A percentile compares a stretch with the other conserved stretches of the same genome.
Evolutionary conservation across 1,139 yeast species (phyloP).

Genomic region (Blastobotrys buckinghamii): DNA sequence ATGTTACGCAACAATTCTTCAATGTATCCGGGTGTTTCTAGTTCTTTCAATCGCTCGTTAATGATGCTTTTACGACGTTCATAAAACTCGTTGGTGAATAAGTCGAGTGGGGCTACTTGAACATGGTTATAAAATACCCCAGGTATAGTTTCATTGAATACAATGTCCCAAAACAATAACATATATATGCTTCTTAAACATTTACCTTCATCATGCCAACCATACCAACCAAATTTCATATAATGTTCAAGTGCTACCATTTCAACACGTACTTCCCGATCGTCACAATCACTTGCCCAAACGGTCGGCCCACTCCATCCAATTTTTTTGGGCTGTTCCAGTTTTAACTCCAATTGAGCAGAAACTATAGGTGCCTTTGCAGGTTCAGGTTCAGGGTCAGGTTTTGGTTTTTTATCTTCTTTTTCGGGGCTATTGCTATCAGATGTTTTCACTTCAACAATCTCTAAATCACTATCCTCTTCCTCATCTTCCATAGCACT

Average conservation of each 20-base stretch:
- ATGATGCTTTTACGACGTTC: conserved; percentile 19
- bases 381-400: conserved; percentile 7
- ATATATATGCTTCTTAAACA: conserved; percentile 30
- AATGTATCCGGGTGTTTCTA: conserved; percentile 1
- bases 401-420: conserved; percentile 9
- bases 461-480: conserved; percentile 3
- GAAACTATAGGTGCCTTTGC: not conserved
- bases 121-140: conserved; percentile 31
- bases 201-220: conserved; percentile 35
- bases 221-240: conserved; percentile 27
- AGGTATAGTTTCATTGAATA: conserved; percentile 22
- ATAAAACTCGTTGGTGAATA: conserved; percentile 23
- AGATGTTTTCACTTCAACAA: not conserved
- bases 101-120: conserved; percentile 32
- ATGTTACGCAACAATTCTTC: conserved; percentile 10
- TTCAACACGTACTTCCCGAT: conserved; percentile 29
- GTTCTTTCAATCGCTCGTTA: conserved; percentile 18
- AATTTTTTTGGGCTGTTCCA: not conserved
- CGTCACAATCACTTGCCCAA: conserved; percentile 13
- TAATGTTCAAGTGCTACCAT: conserved; percentile 31
- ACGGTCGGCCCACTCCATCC: conserved; percentile 9
- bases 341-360: not conserved
- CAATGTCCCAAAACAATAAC: conserved; percentile 30
- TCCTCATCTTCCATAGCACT: not conserved
- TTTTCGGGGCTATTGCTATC: conserved; percentile 10